phyloP scores from a whole-genome alignment of 164 flowering plant genomes.

The Echeveria elegans region DNA sequence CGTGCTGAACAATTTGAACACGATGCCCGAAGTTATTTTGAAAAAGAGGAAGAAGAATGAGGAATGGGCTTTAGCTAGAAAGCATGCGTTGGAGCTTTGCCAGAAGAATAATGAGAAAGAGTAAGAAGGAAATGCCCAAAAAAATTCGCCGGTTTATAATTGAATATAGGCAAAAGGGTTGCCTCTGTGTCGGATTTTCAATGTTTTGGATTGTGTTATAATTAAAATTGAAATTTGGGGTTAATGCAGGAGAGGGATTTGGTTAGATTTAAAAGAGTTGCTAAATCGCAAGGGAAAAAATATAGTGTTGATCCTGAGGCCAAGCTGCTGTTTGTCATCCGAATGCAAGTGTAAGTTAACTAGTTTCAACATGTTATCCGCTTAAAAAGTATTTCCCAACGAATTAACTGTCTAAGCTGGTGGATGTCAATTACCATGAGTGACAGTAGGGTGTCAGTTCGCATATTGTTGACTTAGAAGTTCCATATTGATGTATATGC shows the following conservation, averaged over 20 bases:
- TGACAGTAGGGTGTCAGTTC: too few species aligned
- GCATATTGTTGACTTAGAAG: too few species aligned
- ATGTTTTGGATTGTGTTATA: not conserved
- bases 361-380: not conserved
- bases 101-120: conserved; percentile 23
- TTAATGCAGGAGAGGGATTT: conserved; percentile 21
- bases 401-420: too few species aligned
- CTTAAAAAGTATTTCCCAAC: too few species aligned
- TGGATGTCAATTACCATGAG: too few species aligned
- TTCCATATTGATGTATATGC: too few species aligned
- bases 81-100: conserved; percentile 29
- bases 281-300: not conserved
- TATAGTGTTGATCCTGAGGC: conserved; percentile 18
- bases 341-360: conserved; percentile 63
- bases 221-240: conserved; percentile 3
- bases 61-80: conserved; percentile 61
- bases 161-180: conserved; percentile 43
- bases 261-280: not conserved
- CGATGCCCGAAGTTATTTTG: conserved; percentile 42
- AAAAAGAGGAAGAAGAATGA: conserved; percentile 78
- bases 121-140: conserved; percentile 25
- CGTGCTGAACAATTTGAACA: not conserved
- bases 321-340: conserved; percentile 58
- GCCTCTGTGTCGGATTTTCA: not conserved
- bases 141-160: conserved; percentile 53